phyloP scores from a whole-genome alignment of 2,329 filamentous ascomycete genomes.

The Colletotrichum sp. region DNA sequence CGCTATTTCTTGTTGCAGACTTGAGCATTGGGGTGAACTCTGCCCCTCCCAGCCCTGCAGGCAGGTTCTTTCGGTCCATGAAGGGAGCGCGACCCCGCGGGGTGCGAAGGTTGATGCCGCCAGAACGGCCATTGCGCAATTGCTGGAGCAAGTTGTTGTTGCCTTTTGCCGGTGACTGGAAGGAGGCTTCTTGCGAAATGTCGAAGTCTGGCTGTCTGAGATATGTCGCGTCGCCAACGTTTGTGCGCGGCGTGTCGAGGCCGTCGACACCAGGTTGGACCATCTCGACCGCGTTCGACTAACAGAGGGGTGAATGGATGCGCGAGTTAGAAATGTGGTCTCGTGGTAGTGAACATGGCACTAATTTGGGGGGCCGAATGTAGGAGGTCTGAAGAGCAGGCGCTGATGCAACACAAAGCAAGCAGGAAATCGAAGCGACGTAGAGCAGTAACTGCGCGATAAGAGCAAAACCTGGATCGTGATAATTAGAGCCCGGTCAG shows the following conservation, averaged over 20 bases:
- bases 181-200: slow-evolving; percentile 86
- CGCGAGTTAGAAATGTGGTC: slow-evolving; percentile 4
- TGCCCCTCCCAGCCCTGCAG: slow-evolving; percentile 66
- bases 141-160: slow-evolving; percentile 77
- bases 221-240: slow-evolving; percentile 83
- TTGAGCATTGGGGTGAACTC: slow-evolving; percentile 97
- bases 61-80: slow-evolving; percentile 74
- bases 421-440: not conserved
- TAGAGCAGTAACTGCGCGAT: not conserved
- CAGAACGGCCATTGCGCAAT: slow-evolving; percentile 69
- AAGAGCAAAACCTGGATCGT: not conserved
- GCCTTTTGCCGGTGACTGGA: slow-evolving; percentile 74
- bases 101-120: slow-evolving; percentile 68
- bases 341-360: slow-evolving; percentile 10
- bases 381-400: not conserved
- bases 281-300: slow-evolving; percentile 52
- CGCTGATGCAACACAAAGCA: not conserved
- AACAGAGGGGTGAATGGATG: not conserved
- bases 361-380: not conserved
- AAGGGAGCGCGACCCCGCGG: slow-evolving; percentile 77
- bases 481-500: slow-evolving; percentile 3
- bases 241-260: slow-evolving; percentile 87
- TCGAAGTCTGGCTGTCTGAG: slow-evolving; percentile 77
- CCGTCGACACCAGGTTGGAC: slow-evolving; percentile 66
- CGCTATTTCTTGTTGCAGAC: slow-evolving; percentile 75